Base-by-base conservation (phyloP, 768 basidiomycete species). In the Kwoniella sp. region DNA sequence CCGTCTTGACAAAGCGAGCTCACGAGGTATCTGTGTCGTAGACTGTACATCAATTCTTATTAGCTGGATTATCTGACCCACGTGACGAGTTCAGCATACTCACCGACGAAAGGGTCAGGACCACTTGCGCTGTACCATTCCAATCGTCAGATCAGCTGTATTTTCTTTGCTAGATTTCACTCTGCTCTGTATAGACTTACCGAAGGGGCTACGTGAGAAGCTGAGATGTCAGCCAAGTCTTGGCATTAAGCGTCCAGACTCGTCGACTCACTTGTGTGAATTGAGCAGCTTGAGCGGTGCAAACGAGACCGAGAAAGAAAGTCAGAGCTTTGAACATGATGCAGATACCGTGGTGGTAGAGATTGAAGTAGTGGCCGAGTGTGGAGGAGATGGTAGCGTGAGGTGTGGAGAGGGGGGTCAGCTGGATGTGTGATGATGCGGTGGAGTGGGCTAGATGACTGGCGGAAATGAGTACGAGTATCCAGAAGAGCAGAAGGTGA, bases 401-500 rank as follows among this genome's bases (percentile, higher is more conserved):
- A 27, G 36, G 19, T 27, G 19, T 53, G 36, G 15, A 84, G 86
- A 3, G 40, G 40, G 17, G 8, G 74, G 64, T 26, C 79, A 79
- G 66, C 76, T 76, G 13, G 65, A 40, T 70, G 64, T 61, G 65
- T 72, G 67, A 83, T 83, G 13, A 79, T 82, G 71, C 71, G 72
- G 55, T 15, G 10, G 33, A 58, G 77, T 76, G 61, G 70, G 58
- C 21, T 5, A 33, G 33, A 30, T 30, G n/a, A n/a, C n/a, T n/a
- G n/a, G n/a, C n/a, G 24, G 6, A 37, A 13, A 25, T 27, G 33
- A n/a, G n/a, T n/a, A n/a, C n/a, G n/a, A n/a, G n/a, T n/a, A n/a
- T n/a, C n/a, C n/a, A n/a, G n/a, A 26, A 6, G 33, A 6, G 13
- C 7, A 33, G 33, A 13, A 6, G 33, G 13, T 33, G 33, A 33